phyloP scores from a whole-genome alignment of 352 stramenopile genomes.

The Saprolegnia parasitica region DNA sequence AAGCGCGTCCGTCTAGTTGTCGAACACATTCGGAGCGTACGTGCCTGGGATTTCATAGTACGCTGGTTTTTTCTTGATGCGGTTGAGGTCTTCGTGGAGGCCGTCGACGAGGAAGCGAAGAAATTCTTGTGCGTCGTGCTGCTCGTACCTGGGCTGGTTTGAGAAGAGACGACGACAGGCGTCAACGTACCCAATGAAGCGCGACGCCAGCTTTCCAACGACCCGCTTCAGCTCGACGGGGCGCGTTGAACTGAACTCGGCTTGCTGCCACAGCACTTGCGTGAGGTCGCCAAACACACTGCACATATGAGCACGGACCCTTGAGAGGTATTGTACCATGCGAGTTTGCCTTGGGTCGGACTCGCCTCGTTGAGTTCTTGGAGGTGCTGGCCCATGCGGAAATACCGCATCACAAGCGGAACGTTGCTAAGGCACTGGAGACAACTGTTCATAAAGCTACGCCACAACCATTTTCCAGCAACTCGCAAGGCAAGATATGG shows the following conservation, averaged over 20 bases:
- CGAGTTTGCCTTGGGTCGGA: slow-evolving; percentile 55
- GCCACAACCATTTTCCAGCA: slow-evolving; percentile 1
- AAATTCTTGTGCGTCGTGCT: slow-evolving; percentile 89
- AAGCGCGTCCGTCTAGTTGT: too few species aligned
- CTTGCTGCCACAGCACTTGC: slow-evolving; percentile 54
- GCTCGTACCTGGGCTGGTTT: slow-evolving; percentile 46
- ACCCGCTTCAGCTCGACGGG: slow-evolving; percentile 68
- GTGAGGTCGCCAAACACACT: slow-evolving; percentile 72
- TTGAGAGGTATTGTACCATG: slow-evolving; percentile 31
- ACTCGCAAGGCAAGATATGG: too few species aligned
- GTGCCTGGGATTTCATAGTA: slow-evolving; percentile 70
- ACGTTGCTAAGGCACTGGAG: slow-evolving; percentile 71
- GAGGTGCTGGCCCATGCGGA: slow-evolving; percentile 6
- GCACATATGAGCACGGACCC: neutral
- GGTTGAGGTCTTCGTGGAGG: slow-evolving; percentile 84
- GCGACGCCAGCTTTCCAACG: slow-evolving; percentile 60
- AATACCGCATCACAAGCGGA: slow-evolving; percentile 31
- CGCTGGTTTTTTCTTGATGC: slow-evolving; percentile 54
- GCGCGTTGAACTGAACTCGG: slow-evolving; percentile 50
- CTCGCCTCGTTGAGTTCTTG: slow-evolving; percentile 56
- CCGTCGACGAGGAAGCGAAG: slow-evolving; percentile 84
- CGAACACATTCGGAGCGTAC: too few species aligned
- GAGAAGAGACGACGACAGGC: neutral
- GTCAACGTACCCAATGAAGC: slow-evolving; percentile 43
- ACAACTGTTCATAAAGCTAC: slow-evolving; percentile 85